These are phyloP conservation scores for Wallacemonas sp. DNA, from an alignment of 208 protist species.

Conservation along the genomic window DNA sequence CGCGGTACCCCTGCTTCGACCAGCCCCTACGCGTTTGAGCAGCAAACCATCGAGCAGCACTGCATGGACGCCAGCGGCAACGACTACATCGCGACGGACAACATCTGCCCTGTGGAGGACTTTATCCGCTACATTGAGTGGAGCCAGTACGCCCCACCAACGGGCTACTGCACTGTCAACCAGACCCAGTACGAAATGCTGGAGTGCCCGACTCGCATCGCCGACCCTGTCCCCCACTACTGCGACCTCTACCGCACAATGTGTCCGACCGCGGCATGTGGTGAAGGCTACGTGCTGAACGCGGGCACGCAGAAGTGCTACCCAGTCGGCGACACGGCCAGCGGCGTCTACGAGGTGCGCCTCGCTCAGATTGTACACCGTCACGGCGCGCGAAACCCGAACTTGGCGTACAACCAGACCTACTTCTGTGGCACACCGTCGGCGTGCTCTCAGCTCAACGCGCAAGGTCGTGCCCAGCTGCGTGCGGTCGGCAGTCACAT, in stretches of 20 bases:
- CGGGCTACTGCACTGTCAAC: conserved; percentile 24
- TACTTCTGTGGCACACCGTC: conserved; percentile 34
- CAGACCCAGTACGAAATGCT: conserved; percentile 26
- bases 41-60: conserved; percentile 10
- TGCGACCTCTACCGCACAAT: conserved; percentile 30
- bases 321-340: conserved; percentile 12
- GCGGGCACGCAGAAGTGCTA: conserved; percentile 22
- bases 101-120: conserved; percentile 38
- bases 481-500: conserved; percentile 32
- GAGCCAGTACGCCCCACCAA: conserved; percentile 15
- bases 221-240: conserved; percentile 1
- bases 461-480: conserved; percentile 35
- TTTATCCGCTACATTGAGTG: conserved; percentile 39
- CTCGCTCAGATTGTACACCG: conserved; percentile 56
- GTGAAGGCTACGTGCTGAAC: conserved; percentile 22
- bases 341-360: conserved; percentile 21
- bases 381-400: conserved; percentile 36
- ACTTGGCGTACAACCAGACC: conserved; percentile 29
- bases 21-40: background rate
- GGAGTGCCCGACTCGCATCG: conserved; percentile 14
- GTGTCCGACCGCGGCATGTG: conserved; percentile 29
- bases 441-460: conserved; percentile 47
- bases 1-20: conserved; percentile 10
- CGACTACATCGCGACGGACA: conserved; percentile 27
- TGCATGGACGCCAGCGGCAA: conserved; percentile 27